Evolutionary conservation across 2,329 filamentous ascomycete species (phyloP), one percentile per base, ranked within the genome.

Genomic region (Ascochyta pisi): DNA sequence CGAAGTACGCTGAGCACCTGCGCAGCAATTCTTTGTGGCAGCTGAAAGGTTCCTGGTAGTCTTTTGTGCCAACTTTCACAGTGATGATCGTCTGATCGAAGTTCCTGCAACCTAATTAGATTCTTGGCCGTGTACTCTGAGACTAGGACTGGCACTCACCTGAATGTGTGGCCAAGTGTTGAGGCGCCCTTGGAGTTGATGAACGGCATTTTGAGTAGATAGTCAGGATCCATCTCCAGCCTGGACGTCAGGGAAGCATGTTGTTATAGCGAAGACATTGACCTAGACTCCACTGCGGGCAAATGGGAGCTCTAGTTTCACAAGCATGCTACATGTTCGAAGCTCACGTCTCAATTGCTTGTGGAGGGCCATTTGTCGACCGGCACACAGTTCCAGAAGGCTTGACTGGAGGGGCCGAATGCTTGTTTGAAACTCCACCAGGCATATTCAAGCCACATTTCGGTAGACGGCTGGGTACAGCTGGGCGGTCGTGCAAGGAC

Each of bases 41-140:
- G 50, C 70, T 73, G 56, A 74, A 74, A 3, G 71, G 69, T 46
- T 74, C 71, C 3, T 70, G 64, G 40, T 62, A 59, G 16, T 70
- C 70, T 23, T 69, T 71, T 23, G 60, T 57, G 16, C 71, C 70
- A 33, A 73, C 71, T 43, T 73, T 71, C 24, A 74, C 61, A 10
- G 70, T 74, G 44, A 74, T 66, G 49, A 74, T 74, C 5, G 70
- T 70, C 53, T 74, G 71, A 46, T 74, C 71, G 37, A 74, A 74
- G 38, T 74, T 74, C 52, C 71, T 74, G 40, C 34, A 16, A 16
- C 55, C 38, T 19, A 19, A 54, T 71, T 51, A 71, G 64, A 41
- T 27, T 22, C 47, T 51, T 31, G 50, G 5, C 15, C 19, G 12
- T 13, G 19, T 16, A 23, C 4, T 3, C 5, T 8, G 7, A 49